A percentile compares a stretch with the other conserved stretches of the same genome.
Evolutionary conservation across 768 basidiomycete genomes (phyloP).

Genomic region (Leccinum variicolor): DNA sequence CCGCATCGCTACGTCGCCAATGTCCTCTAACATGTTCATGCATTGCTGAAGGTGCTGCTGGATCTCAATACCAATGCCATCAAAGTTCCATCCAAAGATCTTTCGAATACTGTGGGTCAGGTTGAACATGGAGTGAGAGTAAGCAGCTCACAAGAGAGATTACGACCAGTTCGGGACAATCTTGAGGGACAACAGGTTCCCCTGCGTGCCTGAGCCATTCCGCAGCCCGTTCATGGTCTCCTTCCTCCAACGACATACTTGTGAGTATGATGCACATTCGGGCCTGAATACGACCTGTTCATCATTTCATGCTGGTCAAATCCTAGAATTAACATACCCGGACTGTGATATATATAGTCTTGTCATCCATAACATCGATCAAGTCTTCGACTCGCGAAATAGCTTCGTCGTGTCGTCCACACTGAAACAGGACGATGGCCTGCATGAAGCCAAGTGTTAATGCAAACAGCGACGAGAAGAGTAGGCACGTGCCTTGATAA

Average conservation of each 20-base stretch:
- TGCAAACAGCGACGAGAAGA: fast-evolving
- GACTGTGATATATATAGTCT: neutral
- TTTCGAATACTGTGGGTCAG: neutral
- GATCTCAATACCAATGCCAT: neutral
- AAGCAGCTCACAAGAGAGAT: too few relatives aligned
- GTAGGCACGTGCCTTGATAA: slow-evolving; percentile 7
- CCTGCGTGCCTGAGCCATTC: neutral
- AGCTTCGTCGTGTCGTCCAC: neutral
- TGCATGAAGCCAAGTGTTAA: neutral
- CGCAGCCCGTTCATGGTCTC: neutral
- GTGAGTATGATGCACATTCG: slow-evolving; percentile 4
- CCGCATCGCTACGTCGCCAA: too few relatives aligned
- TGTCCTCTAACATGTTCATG: too few relatives aligned
- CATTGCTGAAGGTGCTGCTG: too few relatives aligned
- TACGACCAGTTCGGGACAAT: too few relatives aligned
- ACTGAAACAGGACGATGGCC: slow-evolving; percentile 9
- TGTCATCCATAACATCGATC: neutral
- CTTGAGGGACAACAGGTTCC: neutral
- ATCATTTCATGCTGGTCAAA: neutral
- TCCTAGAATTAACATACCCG: neutral
- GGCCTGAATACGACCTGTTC: neutral
- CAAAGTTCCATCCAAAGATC: slow-evolving; percentile 13
- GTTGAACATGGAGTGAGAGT: too few relatives aligned
- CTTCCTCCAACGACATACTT: neutral
- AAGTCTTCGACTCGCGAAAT: slow-evolving; percentile 3